Evolutionary conservation across 139 green algal species (phyloP).

Genomic region (Chlorella sp.): DNA sequence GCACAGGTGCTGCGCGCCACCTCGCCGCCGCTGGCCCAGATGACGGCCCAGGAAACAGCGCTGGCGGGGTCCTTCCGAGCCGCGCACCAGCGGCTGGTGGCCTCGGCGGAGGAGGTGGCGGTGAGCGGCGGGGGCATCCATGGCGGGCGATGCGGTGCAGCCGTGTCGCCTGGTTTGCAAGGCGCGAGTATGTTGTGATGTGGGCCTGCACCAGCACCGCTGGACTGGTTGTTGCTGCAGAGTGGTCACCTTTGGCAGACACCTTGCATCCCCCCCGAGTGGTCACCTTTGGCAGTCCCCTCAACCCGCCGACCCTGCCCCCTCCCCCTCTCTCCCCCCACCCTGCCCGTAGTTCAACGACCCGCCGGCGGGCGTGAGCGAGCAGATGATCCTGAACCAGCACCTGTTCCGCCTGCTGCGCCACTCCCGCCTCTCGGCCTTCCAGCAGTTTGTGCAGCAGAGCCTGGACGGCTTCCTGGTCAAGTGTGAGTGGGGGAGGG

Average conservation of each 20-base stretch:
- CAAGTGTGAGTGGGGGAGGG: conserved; percentile 53
- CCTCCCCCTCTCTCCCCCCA: not conserved
- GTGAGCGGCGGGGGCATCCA: not conserved
- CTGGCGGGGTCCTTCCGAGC: conserved; percentile 73
- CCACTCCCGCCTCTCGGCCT: conserved; percentile 80
- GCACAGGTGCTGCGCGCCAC: conserved; percentile 78
- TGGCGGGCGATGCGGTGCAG: not conserved
- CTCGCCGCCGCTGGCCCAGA: conserved; percentile 85
- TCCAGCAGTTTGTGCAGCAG: conserved; percentile 90
- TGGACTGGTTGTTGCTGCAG: not conserved
- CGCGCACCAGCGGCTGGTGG: conserved; percentile 69
- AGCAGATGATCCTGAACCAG: conserved; percentile 93
- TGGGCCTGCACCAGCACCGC: too few relatives aligned
- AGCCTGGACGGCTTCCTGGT: conserved; percentile 87
- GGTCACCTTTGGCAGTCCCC: not conserved
- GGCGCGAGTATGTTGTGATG: too few relatives aligned
- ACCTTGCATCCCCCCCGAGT: not conserved
- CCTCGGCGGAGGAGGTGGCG: conserved; percentile 83
- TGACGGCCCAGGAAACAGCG: conserved; percentile 81
- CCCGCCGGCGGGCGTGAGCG: conserved; percentile 73
- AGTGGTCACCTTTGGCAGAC: not conserved
- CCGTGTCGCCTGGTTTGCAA: too few relatives aligned
- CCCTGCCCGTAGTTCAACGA: conserved; percentile 81
- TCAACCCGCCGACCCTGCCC: not conserved
- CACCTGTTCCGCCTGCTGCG: conserved; percentile 85